Evolutionary conservation across 208 protist species (phyloP).

Genomic region (Naegleria lovaniensis): DNA sequence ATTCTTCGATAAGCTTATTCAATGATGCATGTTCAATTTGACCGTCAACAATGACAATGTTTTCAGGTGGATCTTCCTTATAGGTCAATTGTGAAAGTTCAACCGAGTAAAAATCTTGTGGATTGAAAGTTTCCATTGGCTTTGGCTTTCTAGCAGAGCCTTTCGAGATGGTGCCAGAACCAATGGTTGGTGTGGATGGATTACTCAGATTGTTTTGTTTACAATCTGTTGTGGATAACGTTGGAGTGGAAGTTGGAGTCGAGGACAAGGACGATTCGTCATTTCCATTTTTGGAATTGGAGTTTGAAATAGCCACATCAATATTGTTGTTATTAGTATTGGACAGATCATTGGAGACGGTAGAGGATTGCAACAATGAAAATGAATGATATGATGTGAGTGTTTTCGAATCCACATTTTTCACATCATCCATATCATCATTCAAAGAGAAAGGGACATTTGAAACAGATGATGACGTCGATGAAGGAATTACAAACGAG

Average conservation of each 20-base stretch:
- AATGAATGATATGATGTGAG: too few species aligned
- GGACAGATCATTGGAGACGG: neutral
- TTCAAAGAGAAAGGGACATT: too few species aligned
- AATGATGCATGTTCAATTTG: slow-evolving; percentile 10
- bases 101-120: neutral
- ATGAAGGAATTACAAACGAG: too few species aligned
- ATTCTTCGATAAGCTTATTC: slow-evolving; percentile 23
- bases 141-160: neutral
- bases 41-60: neutral
- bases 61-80: neutral
- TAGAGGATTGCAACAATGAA: too few species aligned
- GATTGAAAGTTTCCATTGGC: neutral
- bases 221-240: too few species aligned
- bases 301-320: neutral
- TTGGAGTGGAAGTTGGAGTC: too few species aligned
- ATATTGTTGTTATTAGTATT: neutral
- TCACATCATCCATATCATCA: too few species aligned
- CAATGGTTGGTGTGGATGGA: neutral
- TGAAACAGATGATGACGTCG: too few species aligned
- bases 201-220: neutral
- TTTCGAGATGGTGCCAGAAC: neutral
- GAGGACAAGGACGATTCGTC: too few species aligned
- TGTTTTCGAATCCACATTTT: too few species aligned
- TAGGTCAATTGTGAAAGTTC: neutral
- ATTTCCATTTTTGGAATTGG: too few species aligned